Evolutionary conservation across 23 red algal species (phyloP).

Genomic region (Gracilaria domingensis): DNA sequence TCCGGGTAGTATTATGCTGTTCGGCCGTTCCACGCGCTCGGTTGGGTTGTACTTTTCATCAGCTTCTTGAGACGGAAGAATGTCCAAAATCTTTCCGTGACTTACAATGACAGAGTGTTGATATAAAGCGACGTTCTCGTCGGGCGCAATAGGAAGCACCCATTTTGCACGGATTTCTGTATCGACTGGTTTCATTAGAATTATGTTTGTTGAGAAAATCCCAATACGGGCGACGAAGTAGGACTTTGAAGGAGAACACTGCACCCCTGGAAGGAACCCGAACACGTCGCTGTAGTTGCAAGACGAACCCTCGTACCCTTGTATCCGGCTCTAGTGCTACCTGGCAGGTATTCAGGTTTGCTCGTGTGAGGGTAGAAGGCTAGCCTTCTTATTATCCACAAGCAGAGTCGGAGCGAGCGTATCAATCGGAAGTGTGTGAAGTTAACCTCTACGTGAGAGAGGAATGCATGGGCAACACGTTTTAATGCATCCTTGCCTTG

Average conservation of each 20-base stretch:
- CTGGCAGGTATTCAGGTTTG: too few relatives aligned
- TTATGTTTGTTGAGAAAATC: background rate
- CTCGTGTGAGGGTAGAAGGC: too few relatives aligned
- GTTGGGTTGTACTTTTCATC: slow-evolving; percentile 32
- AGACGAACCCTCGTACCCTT: background rate
- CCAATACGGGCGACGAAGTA: background rate
- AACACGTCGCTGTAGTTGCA: too few relatives aligned
- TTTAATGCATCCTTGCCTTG: too few relatives aligned
- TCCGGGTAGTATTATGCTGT: slow-evolving; percentile 89
- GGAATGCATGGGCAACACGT: too few relatives aligned
- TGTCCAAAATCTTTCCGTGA: slow-evolving; percentile 67
- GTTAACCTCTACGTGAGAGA: too few relatives aligned
- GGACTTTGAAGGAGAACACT: background rate
- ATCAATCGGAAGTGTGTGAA: too few relatives aligned
- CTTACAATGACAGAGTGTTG: slow-evolving; percentile 74
- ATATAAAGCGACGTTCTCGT: slow-evolving; percentile 55
- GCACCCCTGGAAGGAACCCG: background rate
- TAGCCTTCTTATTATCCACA: too few relatives aligned
- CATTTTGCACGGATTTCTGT: slow-evolving; percentile 62
- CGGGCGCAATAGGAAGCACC: slow-evolving; percentile 70
- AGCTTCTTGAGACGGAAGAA: slow-evolving; percentile 62
- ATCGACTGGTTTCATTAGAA: slow-evolving; percentile 37
- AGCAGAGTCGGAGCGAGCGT: too few relatives aligned
- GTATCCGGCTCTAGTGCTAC: too few relatives aligned
- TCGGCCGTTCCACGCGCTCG: slow-evolving; percentile 40